phyloP scores from a whole-genome alignment of 2,329 filamentous ascomycete species.

The Fusarium brachygibbosum region DNA sequence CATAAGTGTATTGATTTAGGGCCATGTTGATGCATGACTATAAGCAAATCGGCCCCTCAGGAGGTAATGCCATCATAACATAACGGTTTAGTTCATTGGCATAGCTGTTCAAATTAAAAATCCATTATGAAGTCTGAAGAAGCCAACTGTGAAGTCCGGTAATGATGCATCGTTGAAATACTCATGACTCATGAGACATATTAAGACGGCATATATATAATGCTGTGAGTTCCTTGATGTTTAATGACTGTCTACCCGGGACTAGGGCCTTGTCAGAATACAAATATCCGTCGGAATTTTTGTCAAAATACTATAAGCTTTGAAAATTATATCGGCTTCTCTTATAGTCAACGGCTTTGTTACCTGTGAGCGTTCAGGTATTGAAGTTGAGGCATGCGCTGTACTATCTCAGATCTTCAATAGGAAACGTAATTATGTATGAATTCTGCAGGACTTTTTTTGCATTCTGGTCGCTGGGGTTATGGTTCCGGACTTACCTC shows the following conservation, averaged over 20 bases:
- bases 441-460: background rate
- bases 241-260: too few species aligned
- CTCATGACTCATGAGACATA: background rate
- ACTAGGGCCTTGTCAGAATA: too few species aligned
- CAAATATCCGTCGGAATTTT: too few species aligned
- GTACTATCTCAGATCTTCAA: background rate
- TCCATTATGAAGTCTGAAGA: background rate
- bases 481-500: too few species aligned
- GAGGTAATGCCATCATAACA: background rate
- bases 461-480: too few species aligned
- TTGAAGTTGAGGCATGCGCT: background rate
- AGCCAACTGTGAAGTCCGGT: background rate
- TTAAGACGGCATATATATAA: background rate
- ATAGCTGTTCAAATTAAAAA: background rate
- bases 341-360: too few species aligned
- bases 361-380: too few species aligned
- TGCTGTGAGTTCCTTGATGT: background rate
- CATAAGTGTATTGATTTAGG: background rate
- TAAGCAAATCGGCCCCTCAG: background rate
- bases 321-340: too few species aligned
- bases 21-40: background rate
- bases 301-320: too few species aligned
- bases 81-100: background rate
- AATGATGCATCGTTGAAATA: background rate
- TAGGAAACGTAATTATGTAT: background rate